Base-by-base conservation (phyloP, 192 early-diverging fungal species). In the Backusella westeae region DNA sequence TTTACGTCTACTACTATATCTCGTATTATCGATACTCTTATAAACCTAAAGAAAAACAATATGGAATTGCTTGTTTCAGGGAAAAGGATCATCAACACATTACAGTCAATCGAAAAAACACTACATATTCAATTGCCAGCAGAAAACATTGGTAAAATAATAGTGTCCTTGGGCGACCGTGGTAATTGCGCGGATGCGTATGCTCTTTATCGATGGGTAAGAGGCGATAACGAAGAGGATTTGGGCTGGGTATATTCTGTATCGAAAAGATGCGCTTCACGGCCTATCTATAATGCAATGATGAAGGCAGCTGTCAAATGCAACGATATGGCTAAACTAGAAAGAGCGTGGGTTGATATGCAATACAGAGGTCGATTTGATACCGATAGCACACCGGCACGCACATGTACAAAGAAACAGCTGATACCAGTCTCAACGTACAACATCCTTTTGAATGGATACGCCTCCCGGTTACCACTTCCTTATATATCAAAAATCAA, bases 401-500 rank as follows among this genome's bases (percentile, higher is more conserved):
- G 9, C 4, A 10, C n/a, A 17, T 29, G 39, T 32, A 68, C 12
- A 29, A 38, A 29, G 17, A 76, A 70, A 29, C 42, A 39, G 23
- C n/a, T 23, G 34, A 36, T 34, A 2, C 23, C 29, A 10, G 39
- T 79, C 15, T 38, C 23, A 15, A 26, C 41, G 4, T 79, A 69
- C 44, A 79, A 79, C 26, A 65, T 74, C n/a, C 38, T 79, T 6
- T 42, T 79, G 23, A 75, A 79, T n/a, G 66, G 41, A 14, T 79
- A 74, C 63, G 78, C 78, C 10, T 69, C 41, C 23, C 72, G 44
- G 35, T 36, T 75, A 29, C 73, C 78, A 3, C 2, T 21, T 21
- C 73, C 73, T 7, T 34, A 79, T 39, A 46, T 79, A 63, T 12
- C 70, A 6, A 21, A 42, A 2, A 35, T 69, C 0, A 44, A 74